These are phyloP conservation scores for Diaporthe sp. DNA, from an alignment of 2,329 filamentous ascomycete genomes.

Conservation along the genomic window DNA sequence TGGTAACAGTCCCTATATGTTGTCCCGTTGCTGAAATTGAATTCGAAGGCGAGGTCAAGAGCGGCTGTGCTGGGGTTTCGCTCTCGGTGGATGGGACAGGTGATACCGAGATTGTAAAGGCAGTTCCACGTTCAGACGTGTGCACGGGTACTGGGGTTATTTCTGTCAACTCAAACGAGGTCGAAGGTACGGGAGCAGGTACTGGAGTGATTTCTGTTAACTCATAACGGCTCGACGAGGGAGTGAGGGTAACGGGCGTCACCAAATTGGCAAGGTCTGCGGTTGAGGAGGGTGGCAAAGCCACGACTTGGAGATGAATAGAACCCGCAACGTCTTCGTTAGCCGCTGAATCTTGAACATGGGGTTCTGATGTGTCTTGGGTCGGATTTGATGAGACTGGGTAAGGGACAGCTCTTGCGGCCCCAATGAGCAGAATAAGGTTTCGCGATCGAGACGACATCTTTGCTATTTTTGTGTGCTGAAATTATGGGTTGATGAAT, in stretches of 20 bases:
- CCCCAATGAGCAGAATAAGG: neutral
- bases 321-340: neutral
- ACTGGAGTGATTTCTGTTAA: neutral
- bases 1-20: neutral
- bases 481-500: neutral
- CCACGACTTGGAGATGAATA: neutral
- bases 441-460: constrained; percentile 1
- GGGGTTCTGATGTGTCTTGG: neutral
- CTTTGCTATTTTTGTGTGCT: neutral
- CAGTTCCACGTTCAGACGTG: neutral
- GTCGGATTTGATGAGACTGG: neutral
- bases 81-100: neutral
- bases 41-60: neutral
- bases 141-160: neutral
- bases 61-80: neutral
- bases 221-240: neutral
- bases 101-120: neutral
- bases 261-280: neutral
- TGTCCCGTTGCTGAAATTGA: too few relatives aligned
- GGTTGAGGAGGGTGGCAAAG: neutral
- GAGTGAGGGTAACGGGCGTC: neutral
- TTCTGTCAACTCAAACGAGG: neutral
- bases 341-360: neutral
- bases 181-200: neutral
- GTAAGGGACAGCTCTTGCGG: neutral